Conservation (phyloP, 2,329 filamentous ascomycete genomes). For the Malbranchea cinnamomea region DNA sequence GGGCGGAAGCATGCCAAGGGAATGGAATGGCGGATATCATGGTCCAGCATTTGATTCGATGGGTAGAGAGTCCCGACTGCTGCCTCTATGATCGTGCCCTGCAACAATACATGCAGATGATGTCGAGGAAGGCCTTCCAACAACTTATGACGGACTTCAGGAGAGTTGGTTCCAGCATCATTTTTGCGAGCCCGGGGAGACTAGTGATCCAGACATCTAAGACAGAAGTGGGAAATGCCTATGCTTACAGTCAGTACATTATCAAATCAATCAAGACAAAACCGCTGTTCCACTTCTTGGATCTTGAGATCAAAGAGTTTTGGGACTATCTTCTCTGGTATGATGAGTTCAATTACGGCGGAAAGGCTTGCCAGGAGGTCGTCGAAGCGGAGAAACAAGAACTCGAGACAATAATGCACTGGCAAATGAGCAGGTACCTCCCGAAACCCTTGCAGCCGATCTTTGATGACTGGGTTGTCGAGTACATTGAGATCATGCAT, state of each 20-base stretch:
- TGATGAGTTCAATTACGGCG: slow-evolving; percentile 97
- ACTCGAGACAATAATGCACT: slow-evolving; percentile 90
- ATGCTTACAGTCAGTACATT: slow-evolving; percentile 93
- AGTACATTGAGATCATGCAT: slow-evolving; percentile 94
- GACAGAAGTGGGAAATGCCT: slow-evolving; percentile 89
- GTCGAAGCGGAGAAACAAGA: slow-evolving; percentile 60
- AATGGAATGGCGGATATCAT: slow-evolving; percentile 94
- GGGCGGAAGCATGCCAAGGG: slow-evolving; percentile 80
- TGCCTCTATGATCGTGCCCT: slow-evolving; percentile 90
- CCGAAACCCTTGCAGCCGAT: slow-evolving; percentile 63
- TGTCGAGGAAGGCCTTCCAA: slow-evolving; percentile 93
- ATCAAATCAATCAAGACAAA: slow-evolving; percentile 94
- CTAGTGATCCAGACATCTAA: slow-evolving; percentile 92
- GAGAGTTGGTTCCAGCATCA: slow-evolving; percentile 81
- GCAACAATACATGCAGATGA: slow-evolving; percentile 96
- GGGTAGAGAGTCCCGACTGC: slow-evolving; percentile 86
- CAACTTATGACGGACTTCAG: slow-evolving; percentile 96
- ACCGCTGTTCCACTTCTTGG: slow-evolving; percentile 91
- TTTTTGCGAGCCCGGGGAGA: slow-evolving; percentile 86
- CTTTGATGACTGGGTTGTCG: slow-evolving; percentile 85
- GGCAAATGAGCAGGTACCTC: slow-evolving; percentile 87
- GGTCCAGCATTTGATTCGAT: slow-evolving; percentile 91
- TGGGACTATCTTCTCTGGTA: slow-evolving; percentile 99
- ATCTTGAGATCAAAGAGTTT: slow-evolving; percentile 94
- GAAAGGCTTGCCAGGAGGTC: slow-evolving; percentile 76